Evolutionary conservation across 305 asterid species (phyloP).

Genomic region (Fraxinus dipetala): DNA sequence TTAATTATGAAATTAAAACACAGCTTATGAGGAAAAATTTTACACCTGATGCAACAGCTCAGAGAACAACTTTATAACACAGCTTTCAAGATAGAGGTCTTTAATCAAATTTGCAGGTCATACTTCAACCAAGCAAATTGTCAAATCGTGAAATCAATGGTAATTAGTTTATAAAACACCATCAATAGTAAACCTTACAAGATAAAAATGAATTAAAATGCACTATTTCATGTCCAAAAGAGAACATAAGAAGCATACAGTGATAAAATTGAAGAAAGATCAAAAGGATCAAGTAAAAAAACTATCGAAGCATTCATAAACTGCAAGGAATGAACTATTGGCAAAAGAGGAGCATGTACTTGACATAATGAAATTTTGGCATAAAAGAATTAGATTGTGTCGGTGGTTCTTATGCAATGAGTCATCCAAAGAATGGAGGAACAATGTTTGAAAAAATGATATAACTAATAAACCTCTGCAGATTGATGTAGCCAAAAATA

Average conservation of each 20-base stretch:
- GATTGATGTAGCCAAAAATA: constrained; percentile 1
- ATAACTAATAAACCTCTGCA: background rate
- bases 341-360: background rate
- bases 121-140: constrained; percentile 20
- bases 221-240: background rate
- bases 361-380: background rate
- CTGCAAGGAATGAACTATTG: background rate
- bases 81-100: background rate
- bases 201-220: background rate
- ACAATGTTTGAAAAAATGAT: background rate
- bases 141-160: background rate
- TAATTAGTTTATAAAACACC: background rate
- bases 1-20: background rate
- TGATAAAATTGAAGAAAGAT: background rate
- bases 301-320: background rate
- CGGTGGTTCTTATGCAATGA: background rate
- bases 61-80: constrained; percentile 4
- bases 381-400: background rate
- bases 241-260: background rate
- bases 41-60: constrained; percentile 2
- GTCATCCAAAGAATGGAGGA: background rate
- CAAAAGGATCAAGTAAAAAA: background rate
- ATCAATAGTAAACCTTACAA: background rate
- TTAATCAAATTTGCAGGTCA: constrained; percentile 16
- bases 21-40: background rate